Percentiles rank a stretch among this genome's conserved stretches.
Conservation (phyloP, 345 rosid species). For the Balakata baccata region DNA sequence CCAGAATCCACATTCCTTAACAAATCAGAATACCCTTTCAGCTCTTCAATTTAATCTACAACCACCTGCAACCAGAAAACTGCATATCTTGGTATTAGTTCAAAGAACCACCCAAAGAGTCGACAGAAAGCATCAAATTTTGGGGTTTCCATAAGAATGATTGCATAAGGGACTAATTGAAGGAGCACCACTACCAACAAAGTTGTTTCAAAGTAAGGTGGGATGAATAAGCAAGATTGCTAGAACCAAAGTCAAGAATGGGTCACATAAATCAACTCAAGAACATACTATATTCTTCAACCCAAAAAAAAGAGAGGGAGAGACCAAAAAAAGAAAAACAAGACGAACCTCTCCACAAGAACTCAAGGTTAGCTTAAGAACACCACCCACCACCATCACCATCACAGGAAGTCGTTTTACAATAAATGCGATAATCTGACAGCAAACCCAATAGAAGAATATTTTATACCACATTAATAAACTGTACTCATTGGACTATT, state of each 20-base stretch:
- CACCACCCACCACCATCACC: conserved; percentile 14
- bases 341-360: conserved; percentile 6
- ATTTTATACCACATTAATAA: conserved; percentile 19
- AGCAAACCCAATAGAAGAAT: conserved; percentile 17
- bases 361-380: conserved; percentile 19
- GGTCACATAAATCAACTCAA: conserved; percentile 26
- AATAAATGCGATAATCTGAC: conserved; percentile 19
- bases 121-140: conserved; percentile 47
- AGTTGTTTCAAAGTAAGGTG: conserved; percentile 27
- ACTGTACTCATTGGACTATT: not conserved
- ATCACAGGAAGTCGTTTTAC: conserved; percentile 12
- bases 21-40: conserved; percentile 18
- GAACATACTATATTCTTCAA: conserved; percentile 22
- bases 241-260: conserved; percentile 23
- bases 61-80: conserved; percentile 41
- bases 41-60: conserved; percentile 25
- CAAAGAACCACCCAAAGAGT: conserved; percentile 42
- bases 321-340: not conserved
- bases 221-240: not conserved
- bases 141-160: conserved; percentile 33
- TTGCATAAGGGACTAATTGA: too few relatives aligned
- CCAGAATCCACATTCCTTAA: conserved; percentile 32
- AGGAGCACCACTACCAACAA: conserved; percentile 37
- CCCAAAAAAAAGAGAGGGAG: not conserved
- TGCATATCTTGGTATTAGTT: conserved; percentile 38